Evolutionary conservation across 176 grass and related monocot genomes (phyloP).

Genomic region (Oryza glumipatula): DNA sequence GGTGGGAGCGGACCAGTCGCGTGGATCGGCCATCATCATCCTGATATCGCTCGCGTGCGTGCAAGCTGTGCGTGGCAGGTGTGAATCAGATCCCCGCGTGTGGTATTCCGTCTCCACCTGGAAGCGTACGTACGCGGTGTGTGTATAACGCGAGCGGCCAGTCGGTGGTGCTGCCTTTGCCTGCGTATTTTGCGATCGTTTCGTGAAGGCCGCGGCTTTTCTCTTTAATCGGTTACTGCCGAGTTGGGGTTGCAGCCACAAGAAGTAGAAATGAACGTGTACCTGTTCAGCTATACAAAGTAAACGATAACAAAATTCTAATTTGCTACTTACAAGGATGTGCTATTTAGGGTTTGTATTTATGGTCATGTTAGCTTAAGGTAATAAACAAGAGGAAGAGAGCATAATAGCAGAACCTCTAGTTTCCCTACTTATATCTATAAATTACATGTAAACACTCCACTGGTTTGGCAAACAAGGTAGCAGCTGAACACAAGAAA

Average conservation of each 20-base stretch:
- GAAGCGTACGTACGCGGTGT: neutral
- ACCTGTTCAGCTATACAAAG: neutral
- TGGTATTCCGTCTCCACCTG: neutral
- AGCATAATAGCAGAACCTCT: no score
- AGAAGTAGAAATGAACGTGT: neutral
- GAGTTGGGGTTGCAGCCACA: neutral
- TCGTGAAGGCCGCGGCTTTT: neutral
- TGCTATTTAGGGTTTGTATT: neutral
- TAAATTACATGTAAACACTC: neutral
- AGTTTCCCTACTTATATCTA: no score
- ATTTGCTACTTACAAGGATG: neutral
- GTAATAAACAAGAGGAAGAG: neutral
- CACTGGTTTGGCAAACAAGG: neutral
- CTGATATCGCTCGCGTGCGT: neutral
- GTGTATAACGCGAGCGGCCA: neutral
- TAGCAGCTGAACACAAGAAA: constrained; percentile 11
- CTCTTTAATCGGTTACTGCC: neutral
- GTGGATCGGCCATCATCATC: neutral
- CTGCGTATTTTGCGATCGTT: neutral
- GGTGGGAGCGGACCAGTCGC: constrained; percentile 18
- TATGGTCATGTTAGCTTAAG: neutral
- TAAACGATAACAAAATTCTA: neutral
- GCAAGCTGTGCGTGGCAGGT: constrained; percentile 11
- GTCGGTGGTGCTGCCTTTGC: neutral
- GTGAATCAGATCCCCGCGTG: constrained; percentile 18